Conservation (phyloP, 2,329 filamentous ascomycete genomes). For the Pseudogymnoascus sp. region DNA sequence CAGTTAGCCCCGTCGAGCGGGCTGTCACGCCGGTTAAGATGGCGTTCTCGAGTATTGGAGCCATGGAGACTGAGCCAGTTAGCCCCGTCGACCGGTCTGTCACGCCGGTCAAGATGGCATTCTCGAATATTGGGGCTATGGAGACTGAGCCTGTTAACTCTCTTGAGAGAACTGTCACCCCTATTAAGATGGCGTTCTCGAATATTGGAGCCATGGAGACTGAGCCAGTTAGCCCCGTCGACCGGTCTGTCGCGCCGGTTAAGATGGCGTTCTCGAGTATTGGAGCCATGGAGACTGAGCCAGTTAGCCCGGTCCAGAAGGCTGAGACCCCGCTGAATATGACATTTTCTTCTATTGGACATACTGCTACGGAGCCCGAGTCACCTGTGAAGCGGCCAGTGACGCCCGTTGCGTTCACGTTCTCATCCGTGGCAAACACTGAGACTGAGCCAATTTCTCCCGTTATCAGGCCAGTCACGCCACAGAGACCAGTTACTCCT, state of each 20-base stretch:
- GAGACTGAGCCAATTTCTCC: constrained; percentile 36
- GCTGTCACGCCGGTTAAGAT: constrained; percentile 12
- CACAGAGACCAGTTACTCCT: constrained; percentile 12
- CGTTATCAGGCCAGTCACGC: constrained; percentile 14
- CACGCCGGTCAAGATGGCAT: constrained; percentile 28
- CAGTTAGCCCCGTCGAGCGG: constrained; percentile 11
- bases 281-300: constrained; percentile 34
- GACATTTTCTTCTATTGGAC: constrained; percentile 30
- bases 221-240: constrained; percentile 28
- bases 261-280: constrained; percentile 29
- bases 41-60: constrained; percentile 31
- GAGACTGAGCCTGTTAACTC: constrained; percentile 29
- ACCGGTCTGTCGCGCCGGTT: constrained; percentile 13
- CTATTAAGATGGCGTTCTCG: constrained; percentile 25
- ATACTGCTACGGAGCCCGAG: constrained; percentile 18
- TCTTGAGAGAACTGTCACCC: constrained; percentile 9
- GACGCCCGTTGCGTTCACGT: constrained; percentile 22
- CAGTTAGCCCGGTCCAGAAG: constrained; percentile 11
- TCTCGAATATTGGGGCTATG: constrained; percentile 34
- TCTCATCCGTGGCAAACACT: constrained; percentile 34
- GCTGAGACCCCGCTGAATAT: constrained; percentile 12
- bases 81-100: too few species aligned
- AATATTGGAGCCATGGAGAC: constrained; percentile 35
- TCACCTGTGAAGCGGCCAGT: constrained; percentile 18
- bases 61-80: constrained; percentile 36